phyloP scores from a whole-genome alignment of 139 green algal species.

The Marvania coccoides region DNA sequence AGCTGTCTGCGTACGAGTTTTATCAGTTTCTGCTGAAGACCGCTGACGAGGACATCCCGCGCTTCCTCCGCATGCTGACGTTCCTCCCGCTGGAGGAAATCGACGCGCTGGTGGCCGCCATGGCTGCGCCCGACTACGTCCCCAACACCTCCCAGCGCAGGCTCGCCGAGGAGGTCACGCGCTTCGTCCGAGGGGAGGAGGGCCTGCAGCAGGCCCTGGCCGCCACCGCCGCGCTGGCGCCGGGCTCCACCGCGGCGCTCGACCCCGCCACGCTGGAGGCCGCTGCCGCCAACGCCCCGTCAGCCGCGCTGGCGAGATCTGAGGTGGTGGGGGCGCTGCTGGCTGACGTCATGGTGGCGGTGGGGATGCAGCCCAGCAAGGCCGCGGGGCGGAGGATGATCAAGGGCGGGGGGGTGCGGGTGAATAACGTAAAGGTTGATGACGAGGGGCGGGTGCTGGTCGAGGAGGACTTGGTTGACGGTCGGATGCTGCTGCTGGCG shows the following conservation, averaged over 20 bases:
- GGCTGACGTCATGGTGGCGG: conserved; percentile 74
- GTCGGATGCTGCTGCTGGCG: conserved; percentile 79
- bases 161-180: conserved; percentile 90
- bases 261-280: conserved; percentile 72
- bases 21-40: conserved; percentile 91
- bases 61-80: conserved; percentile 90
- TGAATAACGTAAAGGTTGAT: conserved; percentile 88
- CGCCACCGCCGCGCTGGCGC: conserved; percentile 76
- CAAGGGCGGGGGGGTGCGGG: conserved; percentile 76
- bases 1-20: conserved; percentile 95
- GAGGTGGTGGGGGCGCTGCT: conserved; percentile 54
- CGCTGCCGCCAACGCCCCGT: conserved; percentile 66
- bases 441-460: conserved; percentile 51
- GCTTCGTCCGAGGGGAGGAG: conserved; percentile 92
- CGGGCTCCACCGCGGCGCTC: conserved; percentile 69
- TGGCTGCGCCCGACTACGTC: conserved; percentile 54
- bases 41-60: conserved; percentile 17
- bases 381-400: conserved; percentile 62
- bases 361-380: conserved; percentile 81
- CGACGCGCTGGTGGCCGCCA: conserved; percentile 39
- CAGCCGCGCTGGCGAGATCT: conserved; percentile 31
- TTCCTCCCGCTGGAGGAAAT: conserved; percentile 89
- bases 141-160: conserved; percentile 83
- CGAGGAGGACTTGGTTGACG: conserved; percentile 77
- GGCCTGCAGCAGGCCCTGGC: conserved; percentile 80